These are phyloP conservation scores for Amylocarpus encephaloides DNA, from an alignment of 2,329 filamentous ascomycete species.

Conservation along the genomic window DNA sequence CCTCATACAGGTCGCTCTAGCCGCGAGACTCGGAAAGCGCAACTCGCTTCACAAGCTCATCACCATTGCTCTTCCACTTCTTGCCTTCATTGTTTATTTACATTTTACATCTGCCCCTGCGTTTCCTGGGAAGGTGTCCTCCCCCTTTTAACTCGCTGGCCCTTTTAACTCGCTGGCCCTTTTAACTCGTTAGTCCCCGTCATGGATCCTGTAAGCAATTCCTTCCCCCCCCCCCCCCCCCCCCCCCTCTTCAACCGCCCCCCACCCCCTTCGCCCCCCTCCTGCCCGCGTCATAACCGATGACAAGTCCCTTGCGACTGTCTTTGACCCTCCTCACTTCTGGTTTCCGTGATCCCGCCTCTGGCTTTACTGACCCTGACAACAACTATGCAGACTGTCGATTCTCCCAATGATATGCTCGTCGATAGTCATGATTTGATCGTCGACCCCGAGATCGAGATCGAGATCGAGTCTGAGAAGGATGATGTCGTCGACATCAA, in stretches of 20 bases:
- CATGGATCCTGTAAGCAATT: constrained; percentile 24
- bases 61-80: not conserved
- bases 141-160: too few relatives aligned
- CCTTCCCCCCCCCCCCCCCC: not conserved
- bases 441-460: constrained; percentile 32
- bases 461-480: constrained; percentile 33
- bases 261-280: not conserved
- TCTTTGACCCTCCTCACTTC: not conserved
- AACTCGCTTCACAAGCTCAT: not conserved
- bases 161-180: too few relatives aligned
- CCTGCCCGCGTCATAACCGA: not conserved
- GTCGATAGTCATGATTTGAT: constrained; percentile 31
- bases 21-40: not conserved
- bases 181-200: too few relatives aligned
- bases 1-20: not conserved
- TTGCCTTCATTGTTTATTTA: constrained; percentile 3
- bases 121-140: constrained; percentile 22
- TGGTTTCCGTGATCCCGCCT: not conserved
- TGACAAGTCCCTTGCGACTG: not conserved
- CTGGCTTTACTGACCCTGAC: constrained; percentile 3
- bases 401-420: constrained; percentile 31
- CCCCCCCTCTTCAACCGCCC: constrained; percentile 1
- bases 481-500: constrained; percentile 37
- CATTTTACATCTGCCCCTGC: constrained; percentile 4
- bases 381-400: constrained; percentile 14